Evolutionary conservation across 768 basidiomycete genomes (phyloP).

Genomic region (Psilocybe azurescens): DNA sequence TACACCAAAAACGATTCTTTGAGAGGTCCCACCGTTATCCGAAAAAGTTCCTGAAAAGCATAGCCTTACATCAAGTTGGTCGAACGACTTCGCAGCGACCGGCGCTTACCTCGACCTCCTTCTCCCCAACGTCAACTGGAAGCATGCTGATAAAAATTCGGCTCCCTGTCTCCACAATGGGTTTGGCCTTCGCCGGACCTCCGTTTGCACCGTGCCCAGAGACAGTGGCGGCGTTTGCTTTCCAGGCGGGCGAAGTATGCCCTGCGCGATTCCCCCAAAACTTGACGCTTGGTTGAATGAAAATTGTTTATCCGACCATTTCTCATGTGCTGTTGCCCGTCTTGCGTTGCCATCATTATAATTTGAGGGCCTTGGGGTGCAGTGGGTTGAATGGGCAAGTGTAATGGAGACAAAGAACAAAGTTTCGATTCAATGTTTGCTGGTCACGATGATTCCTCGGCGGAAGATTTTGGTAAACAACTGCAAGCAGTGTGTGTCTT

Average conservation of each 20-base stretch:
- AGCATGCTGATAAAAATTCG: slow-evolving; percentile 71
- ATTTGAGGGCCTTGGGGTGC: background rate
- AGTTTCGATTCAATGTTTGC: background rate
- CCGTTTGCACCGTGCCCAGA: slow-evolving; percentile 10
- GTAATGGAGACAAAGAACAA: slow-evolving; percentile 4
- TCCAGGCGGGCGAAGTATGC: slow-evolving; percentile 68
- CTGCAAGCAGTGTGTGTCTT: no score
- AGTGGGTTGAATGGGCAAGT: background rate
- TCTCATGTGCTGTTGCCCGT: background rate
- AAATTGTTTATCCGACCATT: slow-evolving; percentile 32
- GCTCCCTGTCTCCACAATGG: slow-evolving; percentile 49
- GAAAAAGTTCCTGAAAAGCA: slow-evolving; percentile 66
- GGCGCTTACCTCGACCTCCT: slow-evolving; percentile 66
- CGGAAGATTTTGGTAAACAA: slow-evolving; percentile 10
- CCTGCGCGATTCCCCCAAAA: slow-evolving; percentile 67
- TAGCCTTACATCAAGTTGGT: slow-evolving; percentile 4
- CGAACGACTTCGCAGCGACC: background rate
- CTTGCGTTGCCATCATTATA: background rate
- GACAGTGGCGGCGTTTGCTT: slow-evolving; percentile 33
- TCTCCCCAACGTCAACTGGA: slow-evolving; percentile 70
- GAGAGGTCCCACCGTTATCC: slow-evolving; percentile 76
- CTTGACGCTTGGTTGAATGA: slow-evolving; percentile 56
- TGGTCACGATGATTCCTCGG: background rate
- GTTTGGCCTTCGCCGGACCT: slow-evolving; percentile 37
- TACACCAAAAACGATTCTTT: slow-evolving; percentile 74